Conservation (phyloP, 768 basidiomycete species). For the Cystoderma amianthinum region DNA sequence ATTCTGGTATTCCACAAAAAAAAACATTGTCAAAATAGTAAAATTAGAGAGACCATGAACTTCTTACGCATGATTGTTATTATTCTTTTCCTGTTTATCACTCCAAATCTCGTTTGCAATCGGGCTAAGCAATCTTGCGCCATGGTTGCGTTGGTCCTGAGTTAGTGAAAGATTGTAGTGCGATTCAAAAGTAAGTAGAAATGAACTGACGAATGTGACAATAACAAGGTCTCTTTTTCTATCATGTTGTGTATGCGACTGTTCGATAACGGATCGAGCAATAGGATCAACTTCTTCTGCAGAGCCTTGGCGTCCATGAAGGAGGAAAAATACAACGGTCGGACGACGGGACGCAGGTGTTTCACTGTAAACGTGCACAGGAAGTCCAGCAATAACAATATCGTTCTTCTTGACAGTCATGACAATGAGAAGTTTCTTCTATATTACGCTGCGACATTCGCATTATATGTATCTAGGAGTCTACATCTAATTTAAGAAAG, state of each 20-base stretch:
- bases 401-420: conserved; percentile 13
- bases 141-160: conserved; percentile 45
- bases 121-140: conserved; percentile 22
- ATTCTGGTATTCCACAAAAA: conserved; percentile 15
- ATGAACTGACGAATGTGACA: conserved; percentile 27
- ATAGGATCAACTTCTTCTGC: conserved; percentile 18
- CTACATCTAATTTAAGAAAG: background rate
- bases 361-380: conserved; percentile 23
- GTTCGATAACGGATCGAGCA: conserved; percentile 16
- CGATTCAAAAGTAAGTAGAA: background rate
- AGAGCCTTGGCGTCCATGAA: conserved; percentile 33
- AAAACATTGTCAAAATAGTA: background rate
- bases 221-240: conserved; percentile 20
- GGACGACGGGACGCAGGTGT: conserved; percentile 11
- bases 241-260: conserved; percentile 6
- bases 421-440: background rate
- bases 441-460: background rate
- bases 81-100: conserved; percentile 17
- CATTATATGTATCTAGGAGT: background rate
- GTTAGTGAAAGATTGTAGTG: background rate
- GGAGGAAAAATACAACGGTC: conserved; percentile 29
- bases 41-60: conserved; percentile 1
- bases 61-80: conserved; percentile 35
- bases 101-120: conserved; percentile 30
- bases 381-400: conserved; percentile 28